Evolutionary conservation across 2,329 filamentous ascomycete genomes (phyloP).

Genomic region (Didymella sp.): DNA sequence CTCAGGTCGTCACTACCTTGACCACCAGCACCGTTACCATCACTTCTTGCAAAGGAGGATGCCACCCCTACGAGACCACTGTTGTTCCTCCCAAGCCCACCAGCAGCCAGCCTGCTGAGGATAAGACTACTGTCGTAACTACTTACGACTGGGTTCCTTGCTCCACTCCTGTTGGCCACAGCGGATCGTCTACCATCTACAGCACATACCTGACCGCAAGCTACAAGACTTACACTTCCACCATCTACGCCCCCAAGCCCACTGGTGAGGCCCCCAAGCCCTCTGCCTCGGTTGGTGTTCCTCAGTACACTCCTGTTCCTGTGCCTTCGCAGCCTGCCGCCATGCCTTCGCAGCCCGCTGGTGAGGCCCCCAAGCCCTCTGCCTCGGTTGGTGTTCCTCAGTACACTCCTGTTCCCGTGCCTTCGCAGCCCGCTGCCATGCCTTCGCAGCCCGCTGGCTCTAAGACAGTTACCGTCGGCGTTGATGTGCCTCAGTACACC

Average conservation of each 20-base stretch:
- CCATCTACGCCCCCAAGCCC: constrained; percentile 30
- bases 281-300: constrained; percentile 13
- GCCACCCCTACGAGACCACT: constrained; percentile 27
- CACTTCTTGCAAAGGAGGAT: constrained; percentile 49
- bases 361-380: too few relatives aligned
- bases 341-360: too few relatives aligned
- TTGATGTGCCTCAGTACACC: constrained; percentile 16
- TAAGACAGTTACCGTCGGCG: constrained; percentile 4
- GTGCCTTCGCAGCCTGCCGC: too few relatives aligned
- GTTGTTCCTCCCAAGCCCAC: constrained; percentile 14
- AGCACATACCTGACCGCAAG: constrained; percentile 50
- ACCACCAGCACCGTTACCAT: constrained; percentile 50
- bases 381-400: constrained; percentile 13
- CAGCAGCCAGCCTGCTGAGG: constrained; percentile 14
- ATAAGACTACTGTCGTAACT: constrained; percentile 42
- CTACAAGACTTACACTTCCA: constrained; percentile 42
- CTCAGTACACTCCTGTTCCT: constrained; percentile 7
- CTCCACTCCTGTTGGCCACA: constrained; percentile 46
- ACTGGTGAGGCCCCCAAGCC: constrained; percentile 21
- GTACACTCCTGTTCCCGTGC: constrained; percentile 11
- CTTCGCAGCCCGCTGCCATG: too few relatives aligned
- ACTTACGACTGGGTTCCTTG: constrained; percentile 48
- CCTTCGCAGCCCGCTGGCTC: not conserved
- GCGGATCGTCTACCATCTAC: constrained; percentile 42
- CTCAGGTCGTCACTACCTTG: constrained; percentile 27